Conservation (phyloP, 176 grass and related monocot genomes). For the Microstegium vimineum region DNA sequence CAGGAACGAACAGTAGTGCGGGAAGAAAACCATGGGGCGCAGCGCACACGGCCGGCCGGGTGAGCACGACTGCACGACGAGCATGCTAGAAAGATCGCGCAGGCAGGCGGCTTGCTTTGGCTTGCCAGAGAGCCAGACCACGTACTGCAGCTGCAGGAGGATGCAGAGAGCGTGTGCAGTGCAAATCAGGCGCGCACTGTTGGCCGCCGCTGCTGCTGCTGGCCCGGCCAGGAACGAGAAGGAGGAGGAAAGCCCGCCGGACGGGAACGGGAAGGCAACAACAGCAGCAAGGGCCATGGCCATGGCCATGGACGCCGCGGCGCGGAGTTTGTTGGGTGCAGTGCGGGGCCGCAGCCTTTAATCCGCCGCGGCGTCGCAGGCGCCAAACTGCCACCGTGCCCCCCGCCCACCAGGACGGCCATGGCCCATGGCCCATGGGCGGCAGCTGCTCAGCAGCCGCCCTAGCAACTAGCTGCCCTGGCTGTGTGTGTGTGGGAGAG, state of each 20-base stretch:
- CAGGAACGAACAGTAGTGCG: background rate
- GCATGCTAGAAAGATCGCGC: background rate
- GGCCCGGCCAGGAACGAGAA: background rate
- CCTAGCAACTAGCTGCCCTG: conserved; percentile 10
- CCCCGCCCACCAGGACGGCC: background rate
- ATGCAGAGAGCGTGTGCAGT: conserved; percentile 34
- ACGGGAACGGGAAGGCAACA: no score
- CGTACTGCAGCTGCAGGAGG: background rate
- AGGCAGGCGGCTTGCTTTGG: background rate
- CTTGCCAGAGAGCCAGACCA: background rate
- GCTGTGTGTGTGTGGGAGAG: background rate
- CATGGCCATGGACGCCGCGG: background rate
- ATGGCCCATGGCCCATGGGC: conserved; percentile 1
- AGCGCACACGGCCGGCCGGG: background rate
- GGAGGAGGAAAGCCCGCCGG: background rate
- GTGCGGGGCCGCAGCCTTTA: background rate
- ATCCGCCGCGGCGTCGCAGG: conserved; percentile 18
- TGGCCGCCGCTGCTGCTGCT: background rate
- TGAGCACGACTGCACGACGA: background rate
- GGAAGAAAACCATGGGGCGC: conserved; percentile 44
- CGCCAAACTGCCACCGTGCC: background rate
- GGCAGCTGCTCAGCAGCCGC: background rate
- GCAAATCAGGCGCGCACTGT: conserved; percentile 36
- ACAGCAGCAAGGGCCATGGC: no score
- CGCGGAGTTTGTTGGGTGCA: conserved; percentile 29